Conservation (phyloP, 176 grass and related monocot genomes). For the Carex cristatella region DNA sequence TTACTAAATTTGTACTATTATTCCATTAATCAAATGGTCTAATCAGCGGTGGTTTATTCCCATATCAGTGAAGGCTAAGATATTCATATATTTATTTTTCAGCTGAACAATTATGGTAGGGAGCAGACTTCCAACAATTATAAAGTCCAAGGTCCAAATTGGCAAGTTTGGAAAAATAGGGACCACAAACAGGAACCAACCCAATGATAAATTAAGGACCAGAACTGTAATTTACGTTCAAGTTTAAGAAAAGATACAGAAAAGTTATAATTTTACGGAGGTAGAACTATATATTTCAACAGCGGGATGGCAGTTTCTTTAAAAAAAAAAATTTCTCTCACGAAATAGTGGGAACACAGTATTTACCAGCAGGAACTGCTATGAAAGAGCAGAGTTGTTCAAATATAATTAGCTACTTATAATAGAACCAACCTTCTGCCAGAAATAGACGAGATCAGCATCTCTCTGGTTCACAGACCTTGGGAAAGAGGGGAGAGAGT, state of each 20-base stretch:
- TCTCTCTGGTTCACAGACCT: conserved; percentile 84
- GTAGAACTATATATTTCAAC: not conserved
- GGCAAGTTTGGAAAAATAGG: not conserved
- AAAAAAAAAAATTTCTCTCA: too few species aligned
- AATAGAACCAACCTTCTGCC: conserved; percentile 62
- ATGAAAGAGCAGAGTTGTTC: not conserved
- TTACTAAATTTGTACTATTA: not conserved
- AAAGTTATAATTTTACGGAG: not conserved
- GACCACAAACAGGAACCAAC: not conserved
- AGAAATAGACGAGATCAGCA: conserved; percentile 96
- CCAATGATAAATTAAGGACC: not conserved
- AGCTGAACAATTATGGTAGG: not conserved
- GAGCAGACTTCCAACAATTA: not conserved
- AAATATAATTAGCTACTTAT: not conserved
- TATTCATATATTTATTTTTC: not conserved
- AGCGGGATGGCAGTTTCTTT: not conserved
- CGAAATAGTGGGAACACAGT: too few species aligned
- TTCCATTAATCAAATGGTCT: not conserved
- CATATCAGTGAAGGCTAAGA: not conserved
- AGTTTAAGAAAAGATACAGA: not conserved
- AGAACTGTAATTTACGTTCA: not conserved
- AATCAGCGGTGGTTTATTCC: not conserved
- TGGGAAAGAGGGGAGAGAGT: conserved; percentile 47
- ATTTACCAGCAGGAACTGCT: not conserved
- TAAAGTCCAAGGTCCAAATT: not conserved